phyloP scores from a whole-genome alignment of 2,329 filamentous ascomycete genomes.

The Orbilia blumenaviensis region DNA sequence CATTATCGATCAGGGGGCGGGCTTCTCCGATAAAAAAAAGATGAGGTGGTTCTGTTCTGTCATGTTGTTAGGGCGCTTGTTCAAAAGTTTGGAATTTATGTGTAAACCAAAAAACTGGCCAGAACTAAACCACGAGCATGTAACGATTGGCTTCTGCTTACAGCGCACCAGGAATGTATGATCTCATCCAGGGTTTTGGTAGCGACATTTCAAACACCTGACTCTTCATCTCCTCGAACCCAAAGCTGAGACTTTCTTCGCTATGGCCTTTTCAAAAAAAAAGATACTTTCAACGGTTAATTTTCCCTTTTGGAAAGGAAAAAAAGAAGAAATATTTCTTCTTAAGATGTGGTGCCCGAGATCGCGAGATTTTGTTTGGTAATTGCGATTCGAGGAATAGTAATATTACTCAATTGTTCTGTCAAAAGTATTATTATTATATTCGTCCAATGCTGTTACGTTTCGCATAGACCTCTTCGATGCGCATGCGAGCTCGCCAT shows the following conservation, averaged over 20 bases:
- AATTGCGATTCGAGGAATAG: conserved; percentile 7
- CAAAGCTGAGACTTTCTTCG: background rate
- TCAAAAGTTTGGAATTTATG: background rate
- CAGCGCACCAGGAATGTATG: conserved; percentile 44
- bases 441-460: background rate
- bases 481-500: conserved; percentile 18
- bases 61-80: background rate
- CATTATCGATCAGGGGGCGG: conserved; percentile 24
- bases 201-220: conserved; percentile 38
- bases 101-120: too few species aligned
- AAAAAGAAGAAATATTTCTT: background rate
- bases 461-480: background rate
- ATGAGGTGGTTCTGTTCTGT: too few species aligned
- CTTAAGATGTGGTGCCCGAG: conserved; percentile 22
- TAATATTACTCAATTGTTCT: conserved; percentile 5
- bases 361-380: conserved; percentile 23
- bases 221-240: background rate
- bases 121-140: conserved; percentile 29
- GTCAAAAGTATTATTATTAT: conserved; percentile 11
- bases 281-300: too few species aligned
- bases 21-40: conserved; percentile 53
- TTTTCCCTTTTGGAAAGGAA: too few species aligned
- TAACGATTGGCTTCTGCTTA: conserved; percentile 46
- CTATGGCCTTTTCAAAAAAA: background rate
- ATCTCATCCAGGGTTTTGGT: conserved; percentile 39